Evolutionary conservation across 2,329 filamentous ascomycete genomes (phyloP).

Genomic region (Aspergillus sp.): DNA sequence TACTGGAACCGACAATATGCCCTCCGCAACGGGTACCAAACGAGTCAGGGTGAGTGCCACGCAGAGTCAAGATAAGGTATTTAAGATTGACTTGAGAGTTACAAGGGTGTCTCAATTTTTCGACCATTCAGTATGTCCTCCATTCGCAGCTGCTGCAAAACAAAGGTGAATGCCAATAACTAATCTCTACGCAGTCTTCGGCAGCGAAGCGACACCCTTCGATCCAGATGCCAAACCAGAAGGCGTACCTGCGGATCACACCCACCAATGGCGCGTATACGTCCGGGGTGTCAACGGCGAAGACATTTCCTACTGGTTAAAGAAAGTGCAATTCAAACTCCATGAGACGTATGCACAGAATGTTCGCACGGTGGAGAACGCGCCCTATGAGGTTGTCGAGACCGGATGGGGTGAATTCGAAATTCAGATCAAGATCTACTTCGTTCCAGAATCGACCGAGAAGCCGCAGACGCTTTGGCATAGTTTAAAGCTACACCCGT

Average conservation of each 20-base stretch:
- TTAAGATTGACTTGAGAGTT: constrained; percentile 20
- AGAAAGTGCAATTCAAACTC: constrained; percentile 96
- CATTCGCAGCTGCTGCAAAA: not conserved
- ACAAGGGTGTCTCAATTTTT: constrained; percentile 47
- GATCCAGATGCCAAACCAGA: constrained; percentile 74
- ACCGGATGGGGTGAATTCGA: constrained; percentile 99
- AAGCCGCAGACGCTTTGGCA: constrained; percentile 97
- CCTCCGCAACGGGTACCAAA: constrained; percentile 55
- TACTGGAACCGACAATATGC: constrained; percentile 40
- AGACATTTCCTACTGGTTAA: constrained; percentile 92
- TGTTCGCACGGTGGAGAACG: constrained; percentile 77
- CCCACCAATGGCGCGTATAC: constrained; percentile 94
- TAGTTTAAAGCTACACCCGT: constrained; percentile 86
- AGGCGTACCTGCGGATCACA: constrained; percentile 82
- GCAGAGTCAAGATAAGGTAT: not conserved
- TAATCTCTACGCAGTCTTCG: constrained; percentile 59
- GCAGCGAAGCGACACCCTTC: constrained; percentile 76
- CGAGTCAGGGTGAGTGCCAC: constrained; percentile 48
- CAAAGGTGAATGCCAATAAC: not conserved
- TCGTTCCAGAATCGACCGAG: constrained; percentile 81
- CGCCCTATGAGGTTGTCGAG: constrained; percentile 82
- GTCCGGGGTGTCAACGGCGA: constrained; percentile 86
- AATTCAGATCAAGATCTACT: constrained; percentile 93
- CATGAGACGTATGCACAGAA: constrained; percentile 96
- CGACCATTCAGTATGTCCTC: constrained; percentile 46